phyloP scores from a whole-genome alignment of 2,329 filamentous ascomycete species.

The Aspergillus hiratsukae region DNA sequence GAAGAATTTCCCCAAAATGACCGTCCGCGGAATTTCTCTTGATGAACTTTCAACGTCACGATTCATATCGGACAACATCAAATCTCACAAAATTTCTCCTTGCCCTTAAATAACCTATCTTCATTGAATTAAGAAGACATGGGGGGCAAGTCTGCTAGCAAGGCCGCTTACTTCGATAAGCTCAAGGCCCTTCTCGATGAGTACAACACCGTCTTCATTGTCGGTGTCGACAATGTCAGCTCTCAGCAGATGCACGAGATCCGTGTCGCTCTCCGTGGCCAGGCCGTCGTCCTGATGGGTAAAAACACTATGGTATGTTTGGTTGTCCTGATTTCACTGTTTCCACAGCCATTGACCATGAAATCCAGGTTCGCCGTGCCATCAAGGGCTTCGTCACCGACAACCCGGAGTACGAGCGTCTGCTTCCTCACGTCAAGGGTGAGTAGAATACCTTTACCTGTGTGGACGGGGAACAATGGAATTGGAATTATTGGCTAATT shows the following conservation, averaged over 20 bases:
- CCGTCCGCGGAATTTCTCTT: constrained; percentile 8
- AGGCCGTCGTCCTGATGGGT: constrained; percentile 97
- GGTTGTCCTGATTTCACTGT: background rate
- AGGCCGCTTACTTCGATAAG: constrained; percentile 99
- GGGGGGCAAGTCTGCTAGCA: constrained; percentile 94
- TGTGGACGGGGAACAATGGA: background rate
- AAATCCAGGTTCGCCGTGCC: constrained; percentile 77
- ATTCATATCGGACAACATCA: constrained; percentile 22
- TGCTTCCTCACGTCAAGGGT: constrained; percentile 90
- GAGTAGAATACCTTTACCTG: constrained; percentile 19
- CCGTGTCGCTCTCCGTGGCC: constrained; percentile 79
- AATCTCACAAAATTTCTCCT: constrained; percentile 50
- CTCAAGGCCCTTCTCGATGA: constrained; percentile 95
- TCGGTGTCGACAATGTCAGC: constrained; percentile 97
- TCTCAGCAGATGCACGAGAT: constrained; percentile 99
- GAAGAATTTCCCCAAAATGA: constrained; percentile 25
- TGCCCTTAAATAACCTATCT: constrained; percentile 98
- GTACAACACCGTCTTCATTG: constrained; percentile 97
- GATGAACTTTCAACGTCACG: constrained; percentile 21
- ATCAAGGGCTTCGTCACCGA: constrained; percentile 91
- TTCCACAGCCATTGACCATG: constrained; percentile 5
- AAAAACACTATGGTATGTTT: constrained; percentile 97
- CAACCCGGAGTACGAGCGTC: constrained; percentile 94
- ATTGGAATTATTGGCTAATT: constrained; percentile 5
- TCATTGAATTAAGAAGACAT: constrained; percentile 89